Percentiles rank a stretch among this genome's conserved stretches.
Evolutionary conservation across 805 yeast species (phyloP).

Genomic region (Danielia oregonensis): DNA sequence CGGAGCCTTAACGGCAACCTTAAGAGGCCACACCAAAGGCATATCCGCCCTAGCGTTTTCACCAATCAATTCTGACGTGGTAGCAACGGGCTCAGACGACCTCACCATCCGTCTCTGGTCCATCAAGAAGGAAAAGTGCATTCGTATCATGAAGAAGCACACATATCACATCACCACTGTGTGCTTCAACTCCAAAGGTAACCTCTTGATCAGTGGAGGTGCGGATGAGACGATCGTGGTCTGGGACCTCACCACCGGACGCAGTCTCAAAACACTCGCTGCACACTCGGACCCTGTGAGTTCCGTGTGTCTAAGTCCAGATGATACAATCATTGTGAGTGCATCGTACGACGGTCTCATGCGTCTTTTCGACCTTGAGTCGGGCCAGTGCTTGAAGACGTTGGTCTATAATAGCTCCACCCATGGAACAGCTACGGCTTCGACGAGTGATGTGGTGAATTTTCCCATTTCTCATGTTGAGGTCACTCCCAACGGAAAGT

Average conservation of each 20-base stretch:
- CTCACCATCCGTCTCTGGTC: conserved; percentile 74
- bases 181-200: conserved; percentile 69
- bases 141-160: conserved; percentile 64
- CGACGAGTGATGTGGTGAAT: conserved; percentile 43
- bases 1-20: conserved; percentile 17
- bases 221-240: conserved; percentile 87
- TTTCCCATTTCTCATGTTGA: conserved; percentile 74
- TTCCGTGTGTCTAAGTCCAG: conserved; percentile 67
- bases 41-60: conserved; percentile 76
- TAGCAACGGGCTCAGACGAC: conserved; percentile 89
- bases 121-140: conserved; percentile 45
- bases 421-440: conserved; percentile 56
- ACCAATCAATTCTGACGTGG: conserved; percentile 57
- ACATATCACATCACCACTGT: conserved; percentile 80
- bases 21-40: conserved; percentile 64
- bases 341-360: conserved; percentile 91
- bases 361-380: conserved; percentile 79
- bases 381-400: conserved; percentile 92
- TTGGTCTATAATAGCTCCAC: conserved; percentile 71
- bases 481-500: conserved; percentile 79
- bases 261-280: conserved; percentile 70
- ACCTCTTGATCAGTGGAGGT: conserved; percentile 74
- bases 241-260: conserved; percentile 80
- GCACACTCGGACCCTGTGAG: conserved; percentile 93
- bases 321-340: conserved; percentile 77